Base-by-base conservation (phyloP, 2,329 filamentous ascomycete genomes). In the Cyclaneusma minus region DNA sequence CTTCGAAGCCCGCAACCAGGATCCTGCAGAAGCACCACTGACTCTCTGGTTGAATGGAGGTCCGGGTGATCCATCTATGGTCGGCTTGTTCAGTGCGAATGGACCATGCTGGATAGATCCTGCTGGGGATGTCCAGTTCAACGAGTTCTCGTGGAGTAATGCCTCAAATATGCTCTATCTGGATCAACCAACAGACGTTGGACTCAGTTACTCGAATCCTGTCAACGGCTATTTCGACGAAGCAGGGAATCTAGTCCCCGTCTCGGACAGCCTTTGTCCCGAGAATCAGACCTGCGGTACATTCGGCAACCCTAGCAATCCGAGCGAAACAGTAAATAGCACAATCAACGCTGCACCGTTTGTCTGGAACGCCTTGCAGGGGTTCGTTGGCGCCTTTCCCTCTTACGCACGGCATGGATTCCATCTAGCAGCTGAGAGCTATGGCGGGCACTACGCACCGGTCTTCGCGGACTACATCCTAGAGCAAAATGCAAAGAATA, bases 161-260 rank as follows among this genome's bases (percentile, higher is more conserved):
- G 55, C 52, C 27, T 60, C 58, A 23, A 70, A 70, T 35, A 53
- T 70, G 48, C 35, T 60, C 11, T 59, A 49, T 34, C 42, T 55
- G 16, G 56, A 62, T 35, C 58, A 81, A 61, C 71, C 70, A 7
- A 68, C 70, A 31, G 69, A 78, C 45, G 64, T 78, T 23, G 64
- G 66, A 14, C 66, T 73, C 36, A 38, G 38, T 10, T 42, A 42
- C 17, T 13, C 44, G 15, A 41, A 45, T 25, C 41, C 12, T 22
- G 16, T 7, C 21, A 38, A 36, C 5, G 28, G 25, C 15, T 6
- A 20, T 11, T 8, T 8, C 8, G 18, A 21, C 7, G 51, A 65
- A 19, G 44, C 66, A 13, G 40, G 49, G 16, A 40, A 66, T 6
- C 58, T 60, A 0, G 47, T 58, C 28, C 48, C 46, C 6, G 57